A percentile compares a stretch with the other conserved stretches of the same genome.
Evolutionary conservation across 768 basidiomycete genomes (phyloP).

Genomic region (Basidioascus undulatus): DNA sequence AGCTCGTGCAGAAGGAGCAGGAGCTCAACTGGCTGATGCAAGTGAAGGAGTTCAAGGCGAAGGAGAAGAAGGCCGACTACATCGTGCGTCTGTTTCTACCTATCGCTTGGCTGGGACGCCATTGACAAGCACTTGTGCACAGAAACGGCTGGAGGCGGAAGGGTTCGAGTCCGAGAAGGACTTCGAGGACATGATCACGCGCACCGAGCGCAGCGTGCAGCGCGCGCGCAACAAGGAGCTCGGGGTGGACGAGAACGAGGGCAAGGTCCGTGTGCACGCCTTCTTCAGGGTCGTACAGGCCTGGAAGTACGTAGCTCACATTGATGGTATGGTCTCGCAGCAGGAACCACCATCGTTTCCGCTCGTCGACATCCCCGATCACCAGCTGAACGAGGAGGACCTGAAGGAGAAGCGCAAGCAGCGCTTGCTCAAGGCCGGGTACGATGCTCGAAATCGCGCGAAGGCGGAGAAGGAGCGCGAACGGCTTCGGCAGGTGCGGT

Average conservation of each 20-base stretch:
- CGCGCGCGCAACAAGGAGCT: conserved; percentile 58
- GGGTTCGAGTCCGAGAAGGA: conserved; percentile 31
- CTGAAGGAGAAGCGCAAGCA: conserved; percentile 89
- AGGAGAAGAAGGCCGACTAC: conserved; percentile 44
- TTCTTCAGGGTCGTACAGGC: neutral
- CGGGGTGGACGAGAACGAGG: conserved; percentile 39
- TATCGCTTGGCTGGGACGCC: no score
- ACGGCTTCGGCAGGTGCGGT: conserved; percentile 24
- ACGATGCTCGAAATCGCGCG: conserved; percentile 63
- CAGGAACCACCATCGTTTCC: conserved; percentile 69
- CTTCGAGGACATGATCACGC: conserved; percentile 62
- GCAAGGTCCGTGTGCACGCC: conserved; percentile 19
- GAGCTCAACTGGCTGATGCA: conserved; percentile 41
- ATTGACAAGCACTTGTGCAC: no score
- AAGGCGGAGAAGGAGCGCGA: conserved; percentile 74
- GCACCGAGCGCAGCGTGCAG: conserved; percentile 53
- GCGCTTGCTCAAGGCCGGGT: conserved; percentile 73
- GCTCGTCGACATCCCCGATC: conserved; percentile 73
- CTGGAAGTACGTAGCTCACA: neutral
- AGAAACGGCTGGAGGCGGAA: conserved; percentile 25
- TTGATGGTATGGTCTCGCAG: conserved; percentile 16
- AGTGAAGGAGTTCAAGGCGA: conserved; percentile 36
- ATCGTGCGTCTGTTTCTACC: conserved; percentile 22
- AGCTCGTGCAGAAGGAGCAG: conserved; percentile 53
- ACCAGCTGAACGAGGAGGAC: conserved; percentile 64